Evolutionary conservation across 352 stramenopile species (phyloP).

Genomic region (Nothophytophthora sp.): DNA sequence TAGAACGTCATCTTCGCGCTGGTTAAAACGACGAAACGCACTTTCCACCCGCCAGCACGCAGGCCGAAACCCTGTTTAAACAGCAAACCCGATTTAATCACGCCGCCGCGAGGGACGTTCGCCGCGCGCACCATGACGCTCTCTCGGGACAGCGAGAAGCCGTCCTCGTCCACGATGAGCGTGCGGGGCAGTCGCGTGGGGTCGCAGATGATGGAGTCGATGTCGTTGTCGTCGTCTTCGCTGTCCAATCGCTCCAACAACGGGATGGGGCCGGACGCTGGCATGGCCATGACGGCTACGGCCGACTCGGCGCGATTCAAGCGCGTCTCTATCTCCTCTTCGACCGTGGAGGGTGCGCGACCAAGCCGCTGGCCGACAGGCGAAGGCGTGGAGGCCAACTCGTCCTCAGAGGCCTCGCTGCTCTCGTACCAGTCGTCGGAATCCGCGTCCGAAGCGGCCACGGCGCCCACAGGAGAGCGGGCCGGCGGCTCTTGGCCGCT

Average conservation of each 20-base stretch:
- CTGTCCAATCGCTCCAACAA: slow-evolving; percentile 39
- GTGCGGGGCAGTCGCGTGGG: slow-evolving; percentile 50
- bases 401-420: slow-evolving; percentile 31
- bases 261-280: slow-evolving; percentile 36
- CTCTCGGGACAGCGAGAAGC: slow-evolving; percentile 56
- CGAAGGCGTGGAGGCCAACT: slow-evolving; percentile 13
- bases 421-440: slow-evolving; percentile 34
- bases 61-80: slow-evolving; percentile 79
- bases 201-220: slow-evolving; percentile 67
- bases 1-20: slow-evolving; percentile 72
- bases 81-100: slow-evolving; percentile 71
- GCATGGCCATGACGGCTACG: slow-evolving; percentile 39
- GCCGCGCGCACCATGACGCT: slow-evolving; percentile 49
- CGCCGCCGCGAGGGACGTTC: slow-evolving; percentile 30
- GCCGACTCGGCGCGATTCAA: slow-evolving; percentile 25
- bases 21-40: slow-evolving; percentile 71
- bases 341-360: slow-evolving; percentile 13
- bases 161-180: slow-evolving; percentile 71
- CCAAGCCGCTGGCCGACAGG: neutral
- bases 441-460: slow-evolving; percentile 18
- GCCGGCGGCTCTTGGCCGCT: slow-evolving; percentile 6
- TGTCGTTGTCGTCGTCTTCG: slow-evolving; percentile 58
- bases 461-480: slow-evolving; percentile 1
- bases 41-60: slow-evolving; percentile 67
- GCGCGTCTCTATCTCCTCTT: slow-evolving; percentile 33